Percentiles rank a stretch among this genome's conserved stretches.
These are phyloP conservation scores for Neofusicoccum cordaticola DNA, from an alignment of 2,329 filamentous ascomycete species.

Conservation along the genomic window DNA sequence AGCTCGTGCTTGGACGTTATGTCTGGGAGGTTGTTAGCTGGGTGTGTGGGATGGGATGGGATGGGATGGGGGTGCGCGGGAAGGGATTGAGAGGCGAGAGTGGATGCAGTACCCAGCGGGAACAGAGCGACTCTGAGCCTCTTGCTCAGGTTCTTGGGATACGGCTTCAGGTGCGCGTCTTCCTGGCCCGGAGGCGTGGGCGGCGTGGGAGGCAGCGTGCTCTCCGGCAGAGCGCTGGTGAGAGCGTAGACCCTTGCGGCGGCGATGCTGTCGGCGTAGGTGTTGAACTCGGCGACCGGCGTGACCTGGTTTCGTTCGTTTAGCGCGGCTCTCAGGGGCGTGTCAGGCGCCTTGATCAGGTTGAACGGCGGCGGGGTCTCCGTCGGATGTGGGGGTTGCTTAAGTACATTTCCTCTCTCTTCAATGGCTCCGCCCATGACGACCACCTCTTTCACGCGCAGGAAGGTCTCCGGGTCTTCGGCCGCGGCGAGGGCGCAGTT, in stretches of 20 bases:
- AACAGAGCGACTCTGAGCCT: conserved; percentile 47
- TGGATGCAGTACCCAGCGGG: conserved; percentile 37
- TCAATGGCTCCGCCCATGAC: conserved; percentile 92
- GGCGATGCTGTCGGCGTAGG: conserved; percentile 70
- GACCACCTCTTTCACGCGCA: conserved; percentile 84
- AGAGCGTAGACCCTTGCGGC: conserved; percentile 49
- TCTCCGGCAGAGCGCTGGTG: conserved; percentile 59
- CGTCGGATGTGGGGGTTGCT: conserved; percentile 12
- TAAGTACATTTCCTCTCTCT: conserved; percentile 67
- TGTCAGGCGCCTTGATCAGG: conserved; percentile 39
- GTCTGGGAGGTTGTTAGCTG: conserved; percentile 26
- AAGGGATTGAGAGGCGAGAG: accelerated
- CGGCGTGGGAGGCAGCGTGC: conserved; percentile 71
- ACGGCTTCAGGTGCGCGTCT: conserved; percentile 30
- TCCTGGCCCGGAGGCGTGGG: conserved; percentile 38
- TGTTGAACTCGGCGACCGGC: conserved; percentile 92
- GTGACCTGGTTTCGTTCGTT: conserved; percentile 51
- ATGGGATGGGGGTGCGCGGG: too few species aligned
- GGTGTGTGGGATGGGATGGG: neutral
- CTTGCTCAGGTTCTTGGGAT: conserved; percentile 41
- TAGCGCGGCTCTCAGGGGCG: conserved; percentile 30
- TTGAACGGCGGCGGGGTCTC: conserved; percentile 35
- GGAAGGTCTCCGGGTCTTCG: conserved; percentile 83
- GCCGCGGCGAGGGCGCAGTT: conserved; percentile 87
- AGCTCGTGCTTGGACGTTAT: conserved; percentile 46